Evolutionary conservation across 2,329 filamentous ascomycete species (phyloP).

Genomic region (Lasiodiplodia sp.): DNA sequence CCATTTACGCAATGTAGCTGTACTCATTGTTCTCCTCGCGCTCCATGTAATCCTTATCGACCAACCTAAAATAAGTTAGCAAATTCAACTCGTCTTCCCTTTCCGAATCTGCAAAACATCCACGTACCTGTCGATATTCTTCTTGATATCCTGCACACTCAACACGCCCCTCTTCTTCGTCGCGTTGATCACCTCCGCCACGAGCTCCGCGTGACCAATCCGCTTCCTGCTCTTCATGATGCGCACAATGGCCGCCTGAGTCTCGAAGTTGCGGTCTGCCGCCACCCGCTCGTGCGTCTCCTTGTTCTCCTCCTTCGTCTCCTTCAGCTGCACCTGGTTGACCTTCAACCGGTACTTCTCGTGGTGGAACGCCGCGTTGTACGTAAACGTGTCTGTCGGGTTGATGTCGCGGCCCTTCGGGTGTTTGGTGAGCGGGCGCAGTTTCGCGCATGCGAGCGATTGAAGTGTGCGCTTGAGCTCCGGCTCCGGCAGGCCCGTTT

Average conservation of each 20-base stretch:
- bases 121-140: slow-evolving; percentile 89
- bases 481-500: slow-evolving; percentile 77
- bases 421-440: slow-evolving; percentile 82
- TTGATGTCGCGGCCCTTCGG: slow-evolving; percentile 85
- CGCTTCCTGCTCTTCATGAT: slow-evolving; percentile 96
- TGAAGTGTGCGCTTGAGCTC: slow-evolving; percentile 92
- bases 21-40: slow-evolving; percentile 39
- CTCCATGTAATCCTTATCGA: slow-evolving; percentile 33
- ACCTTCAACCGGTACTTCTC: slow-evolving; percentile 93
- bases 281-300: slow-evolving; percentile 90
- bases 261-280: slow-evolving; percentile 92
- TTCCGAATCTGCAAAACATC: background rate
- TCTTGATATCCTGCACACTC: slow-evolving; percentile 88
- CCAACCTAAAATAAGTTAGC: slow-evolving; percentile 44
- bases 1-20: slow-evolving; percentile 45
- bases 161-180: slow-evolving; percentile 87
- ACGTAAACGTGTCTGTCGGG: slow-evolving; percentile 79
- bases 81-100: background rate
- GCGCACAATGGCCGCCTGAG: slow-evolving; percentile 92
- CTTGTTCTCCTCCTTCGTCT: slow-evolving; percentile 94
- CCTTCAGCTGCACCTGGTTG: slow-evolving; percentile 97
- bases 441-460: slow-evolving; percentile 90
- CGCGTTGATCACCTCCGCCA: slow-evolving; percentile 89
- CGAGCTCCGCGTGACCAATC: slow-evolving; percentile 85
- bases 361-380: slow-evolving; percentile 80